These are phyloP conservation scores for Suhomyces anneliseae DNA, from an alignment of 1,139 yeast genomes.

Conservation along the genomic window DNA sequence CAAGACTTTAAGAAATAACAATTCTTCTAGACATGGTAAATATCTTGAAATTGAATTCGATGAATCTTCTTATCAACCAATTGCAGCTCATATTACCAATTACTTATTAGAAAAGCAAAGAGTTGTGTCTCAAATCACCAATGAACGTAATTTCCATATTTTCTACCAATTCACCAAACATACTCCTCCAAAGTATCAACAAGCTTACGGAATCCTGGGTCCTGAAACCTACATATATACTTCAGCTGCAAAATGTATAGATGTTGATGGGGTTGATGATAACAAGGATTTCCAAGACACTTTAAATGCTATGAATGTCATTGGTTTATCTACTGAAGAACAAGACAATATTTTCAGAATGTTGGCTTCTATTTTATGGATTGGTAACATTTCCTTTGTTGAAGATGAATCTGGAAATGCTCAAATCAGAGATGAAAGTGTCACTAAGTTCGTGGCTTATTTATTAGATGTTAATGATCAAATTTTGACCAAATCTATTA, in stretches of 20 bases:
- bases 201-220: conserved; percentile 81
- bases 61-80: conserved; percentile 71
- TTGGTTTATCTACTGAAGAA: conserved; percentile 78
- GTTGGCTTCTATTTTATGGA: conserved; percentile 87
- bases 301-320: conserved; percentile 77
- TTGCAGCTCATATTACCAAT: conserved; percentile 94
- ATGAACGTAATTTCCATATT: conserved; percentile 95
- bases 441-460: conserved; percentile 92
- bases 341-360: conserved; percentile 89
- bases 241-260: conserved; percentile 78
- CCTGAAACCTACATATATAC: conserved; percentile 94
- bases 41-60: conserved; percentile 91
- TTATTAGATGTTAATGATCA: conserved; percentile 77
- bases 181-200: conserved; percentile 83
- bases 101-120: conserved; percentile 92
- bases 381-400: conserved; percentile 83
- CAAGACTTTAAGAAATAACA: conserved; percentile 91
- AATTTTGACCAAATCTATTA: conserved; percentile 63
- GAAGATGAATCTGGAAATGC: conserved; percentile 91
- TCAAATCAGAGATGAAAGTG: conserved; percentile 75
- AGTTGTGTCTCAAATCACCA: conserved; percentile 87
- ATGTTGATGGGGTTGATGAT: conserved; percentile 88
- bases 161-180: conserved; percentile 95
- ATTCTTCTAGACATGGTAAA: conserved; percentile 97
- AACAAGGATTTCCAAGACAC: conserved; percentile 77